Evolutionary conservation across 2,329 filamentous ascomycete genomes (phyloP).

Genomic region (Xylaria digitata): DNA sequence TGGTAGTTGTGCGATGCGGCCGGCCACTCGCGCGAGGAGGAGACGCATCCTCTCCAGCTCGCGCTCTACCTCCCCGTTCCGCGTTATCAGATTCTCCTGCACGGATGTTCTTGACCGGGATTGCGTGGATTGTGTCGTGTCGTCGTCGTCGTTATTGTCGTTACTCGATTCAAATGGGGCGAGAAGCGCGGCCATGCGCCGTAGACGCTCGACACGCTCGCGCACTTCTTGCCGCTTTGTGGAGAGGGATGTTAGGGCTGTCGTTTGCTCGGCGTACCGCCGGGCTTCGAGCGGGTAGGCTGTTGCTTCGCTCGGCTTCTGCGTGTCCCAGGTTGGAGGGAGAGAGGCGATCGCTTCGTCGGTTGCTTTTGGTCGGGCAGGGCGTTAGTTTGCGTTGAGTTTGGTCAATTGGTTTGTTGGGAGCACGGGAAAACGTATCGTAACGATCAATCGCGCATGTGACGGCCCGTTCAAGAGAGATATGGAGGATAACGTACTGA

Average conservation of each 20-base stretch:
- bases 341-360: constrained; percentile 59
- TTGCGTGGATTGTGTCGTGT: constrained; percentile 50
- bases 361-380: constrained; percentile 50
- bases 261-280: constrained; percentile 63
- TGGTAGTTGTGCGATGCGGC: constrained; percentile 59
- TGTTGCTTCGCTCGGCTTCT: constrained; percentile 50
- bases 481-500: constrained; percentile 34
- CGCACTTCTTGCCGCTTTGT: constrained; percentile 54
- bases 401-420: too few species aligned
- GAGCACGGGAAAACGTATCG: too few species aligned
- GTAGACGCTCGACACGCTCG: constrained; percentile 60
- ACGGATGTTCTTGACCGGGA: constrained; percentile 48
- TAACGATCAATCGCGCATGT: too few species aligned
- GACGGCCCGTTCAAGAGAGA: too few species aligned
- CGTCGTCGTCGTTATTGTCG: constrained; percentile 35
- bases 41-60: constrained; percentile 75
- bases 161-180: constrained; percentile 57
- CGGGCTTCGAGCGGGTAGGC: constrained; percentile 59
- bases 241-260: constrained; percentile 62
- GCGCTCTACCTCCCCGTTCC: constrained; percentile 71
- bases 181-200: constrained; percentile 62
- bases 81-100: constrained; percentile 75
- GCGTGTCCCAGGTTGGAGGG: constrained; percentile 59
- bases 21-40: constrained; percentile 69
- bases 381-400: constrained; percentile 2